Percentiles rank a stretch among this genome's conserved stretches.
These are phyloP conservation scores for Phytophthora podocarpi DNA, from an alignment of 352 stramenopile genomes.

Conservation along the genomic window DNA sequence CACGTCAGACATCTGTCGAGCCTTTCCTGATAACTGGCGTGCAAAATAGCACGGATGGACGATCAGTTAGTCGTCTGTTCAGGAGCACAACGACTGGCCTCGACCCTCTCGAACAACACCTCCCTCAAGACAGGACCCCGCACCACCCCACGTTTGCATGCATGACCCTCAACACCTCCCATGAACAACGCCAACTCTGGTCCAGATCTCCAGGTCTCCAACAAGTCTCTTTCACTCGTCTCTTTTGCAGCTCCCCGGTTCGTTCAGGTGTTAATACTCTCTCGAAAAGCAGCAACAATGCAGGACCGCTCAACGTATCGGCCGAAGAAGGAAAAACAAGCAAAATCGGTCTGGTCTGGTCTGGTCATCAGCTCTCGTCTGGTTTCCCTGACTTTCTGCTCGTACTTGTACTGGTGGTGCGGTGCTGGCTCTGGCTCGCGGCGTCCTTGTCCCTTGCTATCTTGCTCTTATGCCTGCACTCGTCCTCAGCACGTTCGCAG, in stretches of 20 bases:
- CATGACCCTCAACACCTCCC: constrained; percentile 30
- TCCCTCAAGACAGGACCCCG: constrained; percentile 19
- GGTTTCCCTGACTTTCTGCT: constrained; percentile 26
- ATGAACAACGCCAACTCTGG: constrained; percentile 36
- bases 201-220: constrained; percentile 30
- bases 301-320: constrained; percentile 29
- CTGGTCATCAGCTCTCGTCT: constrained; percentile 26
- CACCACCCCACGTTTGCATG: constrained; percentile 21
- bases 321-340: constrained; percentile 30
- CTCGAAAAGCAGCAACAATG: constrained; percentile 34
- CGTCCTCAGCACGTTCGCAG: neutral
- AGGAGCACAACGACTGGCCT: constrained; percentile 21
- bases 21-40: neutral
- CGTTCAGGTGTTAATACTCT: constrained; percentile 40
- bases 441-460: neutral
- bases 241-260: constrained; percentile 33
- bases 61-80: constrained; percentile 25
- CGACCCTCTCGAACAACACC: constrained; percentile 24
- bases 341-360: constrained; percentile 31
- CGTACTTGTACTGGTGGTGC: constrained; percentile 5
- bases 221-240: constrained; percentile 28
- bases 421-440: neutral
- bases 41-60: constrained; percentile 20
- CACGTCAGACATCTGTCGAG: neutral
- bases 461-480: constrained; percentile 18